Evolutionary conservation across 1,284 basidiomycete genomes (phyloP).

Genomic region (Cerrena zonata): DNA sequence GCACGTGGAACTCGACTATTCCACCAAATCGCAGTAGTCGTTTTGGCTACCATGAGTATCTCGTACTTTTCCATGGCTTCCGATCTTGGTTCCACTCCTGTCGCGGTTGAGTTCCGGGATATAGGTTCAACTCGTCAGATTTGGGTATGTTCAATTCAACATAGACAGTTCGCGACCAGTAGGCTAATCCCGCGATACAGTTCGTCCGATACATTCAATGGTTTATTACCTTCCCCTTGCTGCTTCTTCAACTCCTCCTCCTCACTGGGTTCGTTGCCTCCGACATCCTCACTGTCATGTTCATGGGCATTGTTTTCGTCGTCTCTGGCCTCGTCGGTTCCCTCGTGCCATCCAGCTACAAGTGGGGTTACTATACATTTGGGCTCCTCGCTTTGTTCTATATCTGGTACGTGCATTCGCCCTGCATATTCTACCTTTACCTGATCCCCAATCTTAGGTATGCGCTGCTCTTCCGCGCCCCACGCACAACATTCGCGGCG

Average conservation of each 20-base stretch:
- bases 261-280: conserved; percentile 47
- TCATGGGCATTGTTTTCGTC: conserved; percentile 48
- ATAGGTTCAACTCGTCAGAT: conserved; percentile 41
- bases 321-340: conserved; percentile 47
- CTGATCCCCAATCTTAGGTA: conserved; percentile 17
- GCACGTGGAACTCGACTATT: conserved; percentile 40
- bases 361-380: conserved; percentile 46
- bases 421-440: neutral
- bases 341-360: conserved; percentile 45
- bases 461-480: conserved; percentile 25
- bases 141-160: conserved; percentile 35
- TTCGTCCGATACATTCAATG: conserved; percentile 52
- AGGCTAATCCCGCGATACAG: conserved; percentile 18
- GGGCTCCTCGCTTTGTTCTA: conserved; percentile 42
- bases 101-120: conserved; percentile 43
- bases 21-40: conserved; percentile 43
- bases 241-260: conserved; percentile 48
- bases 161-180: neutral
- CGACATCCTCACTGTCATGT: conserved; percentile 47
- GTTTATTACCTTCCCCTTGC: conserved; percentile 52
- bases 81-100: conserved; percentile 49
- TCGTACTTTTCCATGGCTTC: conserved; percentile 57
- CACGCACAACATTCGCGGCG: conserved; percentile 30
- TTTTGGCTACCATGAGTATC: conserved; percentile 39
- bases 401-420: conserved; percentile 42